These are phyloP conservation scores for Paecilomyces sp. DNA, from an alignment of 2,329 filamentous ascomycete genomes.

Conservation along the genomic window DNA sequence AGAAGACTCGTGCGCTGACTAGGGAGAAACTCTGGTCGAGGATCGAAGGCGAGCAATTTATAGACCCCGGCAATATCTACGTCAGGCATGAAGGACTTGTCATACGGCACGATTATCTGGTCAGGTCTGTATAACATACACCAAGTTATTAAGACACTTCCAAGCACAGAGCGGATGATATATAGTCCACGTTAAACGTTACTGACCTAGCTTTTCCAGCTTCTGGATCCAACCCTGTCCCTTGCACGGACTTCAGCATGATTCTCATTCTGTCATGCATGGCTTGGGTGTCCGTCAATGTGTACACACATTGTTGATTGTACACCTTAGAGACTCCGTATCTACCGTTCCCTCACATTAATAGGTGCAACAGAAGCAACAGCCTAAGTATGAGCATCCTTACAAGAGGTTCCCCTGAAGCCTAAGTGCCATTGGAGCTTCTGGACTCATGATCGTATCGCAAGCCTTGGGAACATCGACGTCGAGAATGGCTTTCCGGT, in stretches of 20 bases:
- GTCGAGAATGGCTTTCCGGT: conserved; percentile 76
- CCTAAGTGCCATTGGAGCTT: conserved; percentile 79
- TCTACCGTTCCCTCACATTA: conserved; percentile 23
- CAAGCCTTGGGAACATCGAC: conserved; percentile 85
- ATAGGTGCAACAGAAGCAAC: neutral
- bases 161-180: neutral
- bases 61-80: conserved; percentile 55
- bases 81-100: conserved; percentile 70
- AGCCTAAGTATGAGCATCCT: conserved; percentile 13
- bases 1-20: conserved; percentile 24
- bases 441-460: conserved; percentile 76
- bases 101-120: conserved; percentile 71
- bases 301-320: conserved; percentile 77
- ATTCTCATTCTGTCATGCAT: conserved; percentile 66
- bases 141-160: neutral
- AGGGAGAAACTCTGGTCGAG: conserved; percentile 23
- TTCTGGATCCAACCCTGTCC: conserved; percentile 59
- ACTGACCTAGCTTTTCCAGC: conserved; percentile 66
- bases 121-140: conserved; percentile 51
- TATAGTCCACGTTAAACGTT: too few species aligned
- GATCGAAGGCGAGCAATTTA: conserved; percentile 41
- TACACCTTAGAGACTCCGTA: conserved; percentile 82
- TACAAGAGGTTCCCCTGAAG: conserved; percentile 82
- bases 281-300: conserved; percentile 71
- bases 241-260: conserved; percentile 53